A percentile compares a stretch with the other conserved stretches of the same genome.
phyloP scores from a whole-genome alignment of 495 filamentous ascomycete genomes.

The Chaetomium fimeti region DNA sequence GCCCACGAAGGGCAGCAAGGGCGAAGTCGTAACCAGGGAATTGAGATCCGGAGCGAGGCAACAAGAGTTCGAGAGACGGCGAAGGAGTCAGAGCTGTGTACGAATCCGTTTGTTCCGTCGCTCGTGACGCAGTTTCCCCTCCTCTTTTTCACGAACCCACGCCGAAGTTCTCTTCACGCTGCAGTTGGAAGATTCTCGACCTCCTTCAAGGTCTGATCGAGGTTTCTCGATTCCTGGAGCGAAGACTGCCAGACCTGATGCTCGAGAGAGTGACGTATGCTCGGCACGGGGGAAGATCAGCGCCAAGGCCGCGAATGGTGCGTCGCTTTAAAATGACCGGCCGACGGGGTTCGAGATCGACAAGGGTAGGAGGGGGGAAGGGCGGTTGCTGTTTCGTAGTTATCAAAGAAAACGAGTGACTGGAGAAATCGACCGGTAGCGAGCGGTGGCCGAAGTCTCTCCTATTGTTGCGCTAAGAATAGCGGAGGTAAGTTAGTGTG shows the following conservation, averaged over 20 bases:
- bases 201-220: background rate
- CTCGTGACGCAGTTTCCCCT: background rate
- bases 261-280: constrained; percentile 13
- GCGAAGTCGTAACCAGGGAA: constrained; percentile 15
- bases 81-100: background rate
- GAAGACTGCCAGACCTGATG: background rate
- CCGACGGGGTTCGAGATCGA: constrained; percentile 11
- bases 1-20: constrained; percentile 19
- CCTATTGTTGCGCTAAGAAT: background rate
- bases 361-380: background rate
- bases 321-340: background rate
- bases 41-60: background rate
- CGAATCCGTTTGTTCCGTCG: background rate
- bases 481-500: background rate
- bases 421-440: constrained; percentile 20
- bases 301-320: constrained; percentile 15
- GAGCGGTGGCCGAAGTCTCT: constrained; percentile 16
- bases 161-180: background rate
- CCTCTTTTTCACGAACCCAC: background rate
- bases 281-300: background rate
- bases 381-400: background rate
- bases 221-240: background rate
- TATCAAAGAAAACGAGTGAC: constrained; percentile 15
- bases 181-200: too few species aligned
- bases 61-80: background rate